Conservation (phyloP, 1,284 basidiomycete genomes). For the Tremellales sp. region DNA sequence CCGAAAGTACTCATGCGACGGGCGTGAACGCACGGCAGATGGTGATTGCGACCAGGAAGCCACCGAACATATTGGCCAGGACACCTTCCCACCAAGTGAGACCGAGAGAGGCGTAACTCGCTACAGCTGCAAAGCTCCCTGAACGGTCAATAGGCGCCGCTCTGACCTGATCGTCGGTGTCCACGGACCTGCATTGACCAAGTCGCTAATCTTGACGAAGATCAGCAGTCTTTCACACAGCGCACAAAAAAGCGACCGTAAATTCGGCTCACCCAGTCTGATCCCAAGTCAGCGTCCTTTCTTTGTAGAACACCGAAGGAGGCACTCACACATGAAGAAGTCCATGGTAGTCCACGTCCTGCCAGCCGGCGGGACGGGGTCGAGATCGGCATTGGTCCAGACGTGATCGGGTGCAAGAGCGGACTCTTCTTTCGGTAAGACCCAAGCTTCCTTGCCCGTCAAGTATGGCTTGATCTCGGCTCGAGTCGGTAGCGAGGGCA, state of each 20-base stretch:
- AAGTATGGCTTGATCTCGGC: slow-evolving; percentile 32
- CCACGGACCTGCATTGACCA: slow-evolving; percentile 41
- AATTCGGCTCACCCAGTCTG: background rate
- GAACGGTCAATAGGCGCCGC: too few species aligned
- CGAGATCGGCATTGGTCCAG: slow-evolving; percentile 43
- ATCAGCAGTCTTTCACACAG: slow-evolving; percentile 28
- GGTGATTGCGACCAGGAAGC: slow-evolving; percentile 27
- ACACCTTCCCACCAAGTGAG: slow-evolving; percentile 40
- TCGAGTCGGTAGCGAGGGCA: too few species aligned
- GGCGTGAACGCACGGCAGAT: slow-evolving; percentile 23
- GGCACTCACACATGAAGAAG: slow-evolving; percentile 35
- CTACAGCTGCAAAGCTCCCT: slow-evolving; percentile 34
- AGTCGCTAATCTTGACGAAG: slow-evolving; percentile 37
- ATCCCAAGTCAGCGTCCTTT: too few species aligned
- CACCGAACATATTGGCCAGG: slow-evolving; percentile 34
- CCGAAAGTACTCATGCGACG: too few species aligned
- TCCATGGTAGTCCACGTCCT: slow-evolving; percentile 38
- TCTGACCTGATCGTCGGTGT: too few species aligned
- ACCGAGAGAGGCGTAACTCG: slow-evolving; percentile 32
- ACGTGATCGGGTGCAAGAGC: slow-evolving; percentile 36
- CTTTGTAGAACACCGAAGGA: background rate
- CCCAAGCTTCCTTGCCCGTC: slow-evolving; percentile 28
- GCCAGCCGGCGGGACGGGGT: slow-evolving; percentile 33
- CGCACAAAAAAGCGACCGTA: slow-evolving; percentile 1
- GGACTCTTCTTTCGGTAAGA: slow-evolving; percentile 37